Conservation (phyloP, 495 filamentous ascomycete genomes). For the Aspergillus steynii region DNA sequence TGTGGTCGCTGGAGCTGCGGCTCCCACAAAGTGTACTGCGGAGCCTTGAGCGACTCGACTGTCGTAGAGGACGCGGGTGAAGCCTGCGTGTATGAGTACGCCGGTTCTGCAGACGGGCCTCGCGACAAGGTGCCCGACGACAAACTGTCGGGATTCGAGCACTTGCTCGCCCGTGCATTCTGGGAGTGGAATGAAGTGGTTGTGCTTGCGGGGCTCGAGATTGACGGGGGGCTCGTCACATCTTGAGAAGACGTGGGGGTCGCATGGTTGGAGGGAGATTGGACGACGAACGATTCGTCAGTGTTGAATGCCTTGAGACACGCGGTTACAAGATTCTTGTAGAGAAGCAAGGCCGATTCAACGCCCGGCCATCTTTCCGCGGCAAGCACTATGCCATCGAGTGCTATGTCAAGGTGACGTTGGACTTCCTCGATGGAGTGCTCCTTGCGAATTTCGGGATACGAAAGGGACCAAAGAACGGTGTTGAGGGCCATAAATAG, state of each 20-base stretch:
- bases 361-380: constrained; percentile 89
- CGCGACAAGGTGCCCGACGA: constrained; percentile 38
- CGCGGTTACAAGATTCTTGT: constrained; percentile 74
- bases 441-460: constrained; percentile 71
- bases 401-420: constrained; percentile 63
- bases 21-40: constrained; percentile 21
- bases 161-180: constrained; percentile 25
- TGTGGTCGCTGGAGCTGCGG: constrained; percentile 22
- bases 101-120: constrained; percentile 41
- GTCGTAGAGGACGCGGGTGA: constrained; percentile 22
- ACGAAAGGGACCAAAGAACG: constrained; percentile 84
- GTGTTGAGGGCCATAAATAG: constrained; percentile 87
- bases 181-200: constrained; percentile 42
- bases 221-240: constrained; percentile 49
- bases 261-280: constrained; percentile 56
- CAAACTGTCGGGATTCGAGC: constrained; percentile 33
- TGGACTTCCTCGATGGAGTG: constrained; percentile 72
- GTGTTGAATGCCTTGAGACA: constrained; percentile 81
- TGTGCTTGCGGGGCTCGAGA: constrained; percentile 50
- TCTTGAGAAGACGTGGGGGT: constrained; percentile 47
- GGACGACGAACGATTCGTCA: constrained; percentile 64
- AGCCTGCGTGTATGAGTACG: constrained; percentile 25
- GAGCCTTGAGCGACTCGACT: constrained; percentile 22
- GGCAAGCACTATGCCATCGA: constrained; percentile 73
- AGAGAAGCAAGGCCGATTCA: constrained; percentile 76